Evolutionary conservation across 1,284 basidiomycete species (phyloP), one percentile per base, ranked within the genome.

Genomic region (Ceratobasidium sp.): DNA sequence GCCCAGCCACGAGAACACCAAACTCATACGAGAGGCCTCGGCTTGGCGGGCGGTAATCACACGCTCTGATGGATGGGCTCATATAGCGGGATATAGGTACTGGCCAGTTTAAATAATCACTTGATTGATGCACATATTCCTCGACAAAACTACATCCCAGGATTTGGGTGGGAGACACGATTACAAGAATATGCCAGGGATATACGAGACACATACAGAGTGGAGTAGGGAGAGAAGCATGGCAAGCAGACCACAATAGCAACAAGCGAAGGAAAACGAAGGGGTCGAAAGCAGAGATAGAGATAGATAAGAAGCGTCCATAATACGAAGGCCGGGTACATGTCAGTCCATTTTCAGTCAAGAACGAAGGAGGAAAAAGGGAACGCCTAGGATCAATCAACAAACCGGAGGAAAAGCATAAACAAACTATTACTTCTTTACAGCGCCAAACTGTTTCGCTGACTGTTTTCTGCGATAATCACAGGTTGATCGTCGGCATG

Each of bases 91-190:
- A 46, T 65, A 65, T 65, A 65, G 64, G 64, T 35, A 65, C 64
- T 68, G 46, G 4, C 48, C 23, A 68, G 66, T 68, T 30, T 59
- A 73, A 35, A 44, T 59, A 35, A 35, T 70, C 30, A 70, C 57
- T 65, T 70, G 68, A 70, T 70, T 70, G 68, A 70, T 70, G 68
- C 50, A 52, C 70, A 73, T 62, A 73, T 60, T 70, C 70, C 55
- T 60, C 30, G 57, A 62, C 52, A 70, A 44, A 65, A 73, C 70
- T 73, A 73, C 70, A 73, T 55, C 70, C 70, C 46, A 54, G 30
- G 10, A n/a, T 6, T 23, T 33, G 46, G 70, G 55, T 65, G 38
- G 62, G 35, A 46, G 62, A n/a, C 44, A 73, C 57, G 55, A 55
- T 20, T 62, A 73, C 55, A 73, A 62, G 70, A 60, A 55, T 55